Evolutionary conservation across 2,329 filamentous ascomycete genomes (phyloP).

Genomic region (Claviceps spartinae): DNA sequence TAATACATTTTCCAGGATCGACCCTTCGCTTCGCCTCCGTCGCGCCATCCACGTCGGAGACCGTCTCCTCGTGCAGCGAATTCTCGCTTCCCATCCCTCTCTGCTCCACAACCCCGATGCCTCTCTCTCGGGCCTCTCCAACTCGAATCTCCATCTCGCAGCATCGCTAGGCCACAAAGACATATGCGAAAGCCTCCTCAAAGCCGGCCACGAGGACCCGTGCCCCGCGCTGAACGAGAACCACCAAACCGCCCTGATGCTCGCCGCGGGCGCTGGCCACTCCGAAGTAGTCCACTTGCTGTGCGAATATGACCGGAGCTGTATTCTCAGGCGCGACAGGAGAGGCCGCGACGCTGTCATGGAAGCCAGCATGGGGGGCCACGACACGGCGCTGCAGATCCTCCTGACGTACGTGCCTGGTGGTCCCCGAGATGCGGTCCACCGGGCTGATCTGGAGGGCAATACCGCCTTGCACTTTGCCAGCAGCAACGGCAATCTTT

Average conservation of each 20-base stretch:
- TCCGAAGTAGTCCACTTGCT: constrained; percentile 63
- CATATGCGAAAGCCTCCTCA: constrained; percentile 57
- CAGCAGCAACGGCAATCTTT: constrained; percentile 65
- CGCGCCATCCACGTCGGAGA: constrained; percentile 71
- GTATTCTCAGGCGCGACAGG: constrained; percentile 51
- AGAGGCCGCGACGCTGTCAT: constrained; percentile 60
- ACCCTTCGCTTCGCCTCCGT: constrained; percentile 61
- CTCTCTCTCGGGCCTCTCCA: constrained; percentile 52
- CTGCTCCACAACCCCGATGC: constrained; percentile 71
- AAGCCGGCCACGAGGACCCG: constrained; percentile 60
- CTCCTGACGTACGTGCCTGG: constrained; percentile 46
- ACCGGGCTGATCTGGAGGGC: constrained; percentile 52
- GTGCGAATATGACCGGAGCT: constrained; percentile 46
- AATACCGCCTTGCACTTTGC: constrained; percentile 84
- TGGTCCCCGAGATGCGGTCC: constrained; percentile 39
- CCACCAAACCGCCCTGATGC: constrained; percentile 69
- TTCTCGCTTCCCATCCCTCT: constrained; percentile 56
- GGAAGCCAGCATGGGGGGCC: constrained; percentile 45
- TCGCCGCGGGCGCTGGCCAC: constrained; percentile 57
- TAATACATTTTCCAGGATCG: constrained; percentile 44
- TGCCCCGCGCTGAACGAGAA: constrained; percentile 66
- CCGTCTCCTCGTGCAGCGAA: constrained; percentile 57
- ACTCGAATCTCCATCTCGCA: constrained; percentile 74
- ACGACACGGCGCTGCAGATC: constrained; percentile 52
- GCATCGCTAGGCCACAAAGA: constrained; percentile 56